Evolutionary conservation across 208 protist species (phyloP), one percentile per base, ranked within the genome.

Genomic region (Crithidia thermophila): DNA sequence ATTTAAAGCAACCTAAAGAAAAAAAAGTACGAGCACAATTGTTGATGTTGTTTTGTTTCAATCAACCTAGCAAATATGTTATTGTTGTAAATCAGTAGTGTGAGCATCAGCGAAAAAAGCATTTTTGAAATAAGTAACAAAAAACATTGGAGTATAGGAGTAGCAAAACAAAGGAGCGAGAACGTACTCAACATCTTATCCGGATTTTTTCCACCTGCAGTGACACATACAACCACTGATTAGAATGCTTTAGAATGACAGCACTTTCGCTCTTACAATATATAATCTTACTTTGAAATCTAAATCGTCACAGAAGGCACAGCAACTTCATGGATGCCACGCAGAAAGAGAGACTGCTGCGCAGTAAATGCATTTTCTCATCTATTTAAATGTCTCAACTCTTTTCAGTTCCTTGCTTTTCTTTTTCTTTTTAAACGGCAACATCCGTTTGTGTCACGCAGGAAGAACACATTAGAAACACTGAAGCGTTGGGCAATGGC

Each of bases 111-210:
- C 13, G 16, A 16, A 10, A 43, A 43, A 43, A 16, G 13, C 13
- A 10, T 18, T 43, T 16, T 18, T 16, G 39, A 43, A 43, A 10
- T 43, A 43, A n/a, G 13, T 18, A 16, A 43, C 13, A 43, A 16
- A 43, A 43, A 43, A 43, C 10, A 43, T 18, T 43, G 39, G 16
- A 16, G 10, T 10, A 10, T 43, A 16, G 10, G 39, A 43, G 39
- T 18, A 43, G 13, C 39, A 43, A 43, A 43, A 43, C 10, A 43
- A 43, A 43, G 39, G 39, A 43, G 39, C 42, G 59, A 34, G 55
- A 66, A 52, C 39, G 40, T 28, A 65, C 30, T 27, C n/a, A n/a
- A n/a, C n/a, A n/a, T n/a, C n/a, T n/a, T n/a, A n/a, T n/a, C n/a
- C n/a, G n/a, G n/a, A n/a, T n/a, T n/a, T n/a, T n/a, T n/a, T n/a